Base-by-base conservation (phyloP, 306 rosid genomes). In the Prosopis cineraria region DNA sequence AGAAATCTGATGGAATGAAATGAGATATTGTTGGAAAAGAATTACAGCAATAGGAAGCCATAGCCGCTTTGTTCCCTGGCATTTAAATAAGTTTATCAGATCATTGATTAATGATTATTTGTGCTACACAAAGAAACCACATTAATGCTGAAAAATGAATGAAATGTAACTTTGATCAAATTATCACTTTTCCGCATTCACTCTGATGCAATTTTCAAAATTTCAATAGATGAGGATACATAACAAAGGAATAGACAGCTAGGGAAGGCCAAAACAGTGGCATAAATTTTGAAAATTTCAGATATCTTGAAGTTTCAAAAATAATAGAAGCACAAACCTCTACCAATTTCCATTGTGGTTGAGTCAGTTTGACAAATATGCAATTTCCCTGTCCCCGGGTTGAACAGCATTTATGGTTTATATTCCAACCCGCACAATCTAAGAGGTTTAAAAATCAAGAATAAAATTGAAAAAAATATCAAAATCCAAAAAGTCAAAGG, bases 21-120 rank as follows among this genome's bases (percentile, higher is more conserved):
- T 79, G 90, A 80, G 85, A 84, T 71, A 77, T 88, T 44, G 90
- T 67, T 40, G 83, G 60, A 34, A 85, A 67, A 59, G 93, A 58
- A 79, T 71, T 63, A 76, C 43, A 75, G 79, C 81, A 87, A 89
- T 85, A 82, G 59, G 85, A 88, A 69, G 80, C 68, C 97, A 92
- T 92, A 73, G 81, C 83, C 27, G 62, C 82, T 70, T 64, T 77
- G 25, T 52, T 48, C 70, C 85, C 87, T 87, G 67, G 17, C 82
- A 77, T 81, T 80, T 72, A 45, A 70, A 79, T 22, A 52, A 66
- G 48, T 47, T 68, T 31, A 60, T 76, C 34, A 73, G 44, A 34
- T 37, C 81, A 79, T 48, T 13, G 64, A 50, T 40, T 48, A 45
- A n/a, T 13, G 22, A 9, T 52, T 6, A 30, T 74, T 27, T 25